Evolutionary conservation across 2,329 filamentous ascomycete species (phyloP).

Genomic region (Dactylellina haptotyla): DNA sequence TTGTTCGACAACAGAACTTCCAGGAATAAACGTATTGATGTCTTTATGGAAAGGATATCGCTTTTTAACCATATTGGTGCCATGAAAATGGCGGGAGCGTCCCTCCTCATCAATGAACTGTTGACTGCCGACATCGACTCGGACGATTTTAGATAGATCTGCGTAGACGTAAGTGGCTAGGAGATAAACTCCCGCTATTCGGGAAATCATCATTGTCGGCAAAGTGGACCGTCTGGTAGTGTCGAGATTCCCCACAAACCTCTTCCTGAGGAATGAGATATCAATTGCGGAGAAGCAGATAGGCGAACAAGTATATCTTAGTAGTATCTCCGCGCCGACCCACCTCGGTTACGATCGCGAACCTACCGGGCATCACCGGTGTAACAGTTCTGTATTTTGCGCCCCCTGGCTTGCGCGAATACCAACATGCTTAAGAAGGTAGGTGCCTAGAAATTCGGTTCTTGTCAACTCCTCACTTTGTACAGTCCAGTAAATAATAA

Average conservation of each 20-base stretch:
- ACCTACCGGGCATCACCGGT: not conserved
- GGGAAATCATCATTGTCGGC: constrained; percentile 13
- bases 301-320: not conserved
- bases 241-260: too few relatives aligned
- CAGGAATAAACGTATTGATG: constrained; percentile 30
- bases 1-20: constrained; percentile 39
- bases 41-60: constrained; percentile 44
- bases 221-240: not conserved
- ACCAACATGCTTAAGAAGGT: not conserved
- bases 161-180: constrained; percentile 20
- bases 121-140: constrained; percentile 47
- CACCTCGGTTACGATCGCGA: not conserved
- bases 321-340: not conserved
- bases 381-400: too few relatives aligned
- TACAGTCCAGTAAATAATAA: too few relatives aligned
- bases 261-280: not conserved
- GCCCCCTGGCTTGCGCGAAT: not conserved
- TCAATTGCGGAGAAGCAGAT: not conserved
- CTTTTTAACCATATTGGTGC: constrained; percentile 54
- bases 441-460: not conserved
- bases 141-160: constrained; percentile 49
- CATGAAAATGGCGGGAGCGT: constrained; percentile 53
- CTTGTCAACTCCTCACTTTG: not conserved
- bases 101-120: constrained; percentile 52
- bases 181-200: not conserved